A percentile compares a stretch with the other conserved stretches of the same genome.
These are phyloP conservation scores for Marvania coccoides DNA, from an alignment of 139 green algal species.

Conservation along the genomic window DNA sequence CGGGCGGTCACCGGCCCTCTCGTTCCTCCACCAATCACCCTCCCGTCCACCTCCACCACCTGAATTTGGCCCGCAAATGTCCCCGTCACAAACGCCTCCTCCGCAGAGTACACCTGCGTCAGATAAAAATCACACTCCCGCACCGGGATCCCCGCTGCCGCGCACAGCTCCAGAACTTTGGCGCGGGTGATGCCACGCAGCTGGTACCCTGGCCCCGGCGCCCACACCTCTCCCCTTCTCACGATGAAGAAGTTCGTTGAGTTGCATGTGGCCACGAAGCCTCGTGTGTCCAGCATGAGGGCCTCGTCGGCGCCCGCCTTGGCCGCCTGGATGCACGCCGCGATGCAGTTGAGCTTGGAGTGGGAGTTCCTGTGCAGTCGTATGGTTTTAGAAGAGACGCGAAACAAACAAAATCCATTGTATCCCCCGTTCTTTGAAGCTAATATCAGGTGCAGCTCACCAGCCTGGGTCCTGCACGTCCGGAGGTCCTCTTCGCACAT, in stretches of 20 bases:
- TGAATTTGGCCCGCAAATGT: conserved; percentile 67
- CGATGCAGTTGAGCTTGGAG: conserved; percentile 77
- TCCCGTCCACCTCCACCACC: conserved; percentile 54
- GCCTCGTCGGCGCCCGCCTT: conserved; percentile 57
- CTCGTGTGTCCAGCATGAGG: conserved; percentile 72
- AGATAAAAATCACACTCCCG: conserved; percentile 58
- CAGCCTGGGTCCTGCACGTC: conserved; percentile 60
- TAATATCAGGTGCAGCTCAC: neutral
- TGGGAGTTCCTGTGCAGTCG: conserved; percentile 61
- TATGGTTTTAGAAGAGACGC: too few species aligned
- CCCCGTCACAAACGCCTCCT: conserved; percentile 72
- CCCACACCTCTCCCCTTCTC: conserved; percentile 45
- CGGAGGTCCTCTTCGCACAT: conserved; percentile 43
- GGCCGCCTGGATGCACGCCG: conserved; percentile 69
- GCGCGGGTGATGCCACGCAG: conserved; percentile 64
- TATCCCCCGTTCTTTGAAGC: too few species aligned
- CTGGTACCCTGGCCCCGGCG: conserved; percentile 31
- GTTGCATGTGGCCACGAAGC: conserved; percentile 84
- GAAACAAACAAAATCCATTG: too few species aligned
- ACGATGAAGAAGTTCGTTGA: conserved; percentile 76
- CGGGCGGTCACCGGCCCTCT: conserved; percentile 35
- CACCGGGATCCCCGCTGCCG: conserved; percentile 27
- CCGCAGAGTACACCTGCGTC: conserved; percentile 59
- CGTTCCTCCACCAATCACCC: conserved; percentile 33
- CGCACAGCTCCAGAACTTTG: conserved; percentile 47